These are phyloP conservation scores for Serendipita indica DNA, from an alignment of 768 basidiomycete species.

Conservation along the genomic window DNA sequence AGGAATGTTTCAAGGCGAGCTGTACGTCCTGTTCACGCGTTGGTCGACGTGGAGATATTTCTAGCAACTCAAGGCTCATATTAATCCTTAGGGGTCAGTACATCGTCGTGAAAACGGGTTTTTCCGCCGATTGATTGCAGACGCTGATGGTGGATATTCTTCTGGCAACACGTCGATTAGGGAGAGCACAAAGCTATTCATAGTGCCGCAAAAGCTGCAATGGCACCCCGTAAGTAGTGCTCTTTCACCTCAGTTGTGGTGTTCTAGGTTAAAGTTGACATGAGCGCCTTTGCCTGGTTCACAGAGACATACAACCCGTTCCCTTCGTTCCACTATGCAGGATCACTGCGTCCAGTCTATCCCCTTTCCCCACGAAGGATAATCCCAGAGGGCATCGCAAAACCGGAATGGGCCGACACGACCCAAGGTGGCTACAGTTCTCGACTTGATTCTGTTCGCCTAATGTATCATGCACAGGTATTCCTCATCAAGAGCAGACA, in stretches of 20 bases:
- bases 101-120: background rate
- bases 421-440: slow-evolving; percentile 34
- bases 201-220: slow-evolving; percentile 26
- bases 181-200: slow-evolving; percentile 75
- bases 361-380: slow-evolving; percentile 66
- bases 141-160: background rate
- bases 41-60: no score
- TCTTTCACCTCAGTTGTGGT: no score
- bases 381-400: slow-evolving; percentile 69
- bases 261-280: no score
- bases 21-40: slow-evolving; percentile 48
- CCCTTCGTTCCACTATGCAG: slow-evolving; percentile 62
- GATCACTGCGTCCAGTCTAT: slow-evolving; percentile 65
- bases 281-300: background rate
- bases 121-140: background rate
- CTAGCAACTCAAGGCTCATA: no score
- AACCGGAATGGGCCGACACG: slow-evolving; percentile 76
- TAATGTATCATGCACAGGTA: background rate
- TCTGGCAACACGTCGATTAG: no score
- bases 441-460: slow-evolving; percentile 21
- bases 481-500: slow-evolving; percentile 34
- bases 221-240: slow-evolving; percentile 19
- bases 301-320: slow-evolving; percentile 74
- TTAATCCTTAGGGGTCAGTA: slow-evolving; percentile 20
- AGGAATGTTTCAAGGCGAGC: slow-evolving; percentile 90